Evolutionary conservation across 495 filamentous ascomycete species (phyloP).

Genomic region (Collariella sp.): DNA sequence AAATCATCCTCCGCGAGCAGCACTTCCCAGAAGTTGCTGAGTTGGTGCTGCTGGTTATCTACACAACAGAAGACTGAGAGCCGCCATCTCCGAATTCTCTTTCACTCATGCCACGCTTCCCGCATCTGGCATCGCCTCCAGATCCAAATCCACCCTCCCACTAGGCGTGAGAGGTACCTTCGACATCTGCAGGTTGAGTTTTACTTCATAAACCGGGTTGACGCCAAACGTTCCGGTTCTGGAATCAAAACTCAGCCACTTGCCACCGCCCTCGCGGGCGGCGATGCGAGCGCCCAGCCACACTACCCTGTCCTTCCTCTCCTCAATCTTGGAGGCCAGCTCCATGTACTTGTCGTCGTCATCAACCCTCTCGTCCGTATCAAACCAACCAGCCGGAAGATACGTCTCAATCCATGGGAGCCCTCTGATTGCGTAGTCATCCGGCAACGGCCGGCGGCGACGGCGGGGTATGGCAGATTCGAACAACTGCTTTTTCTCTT

Average conservation of each 20-base stretch:
- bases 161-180: neutral
- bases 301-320: constrained; percentile 62
- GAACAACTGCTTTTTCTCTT: constrained; percentile 9
- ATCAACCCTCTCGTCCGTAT: constrained; percentile 51
- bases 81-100: no score
- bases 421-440: constrained; percentile 76
- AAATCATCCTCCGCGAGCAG: no score
- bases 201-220: constrained; percentile 10
- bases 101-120: no score
- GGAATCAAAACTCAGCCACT: constrained; percentile 32
- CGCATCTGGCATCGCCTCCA: no score
- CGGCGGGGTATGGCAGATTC: neutral
- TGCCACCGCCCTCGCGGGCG: constrained; percentile 12
- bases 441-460: constrained; percentile 54
- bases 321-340: constrained; percentile 51
- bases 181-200: constrained; percentile 8
- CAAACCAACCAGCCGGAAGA: constrained; percentile 64
- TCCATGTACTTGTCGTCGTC: constrained; percentile 73
- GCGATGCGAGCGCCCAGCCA: constrained; percentile 61
- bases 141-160: no score
- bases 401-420: constrained; percentile 62
- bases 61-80: no score
- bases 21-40: no score
- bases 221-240: constrained; percentile 24
- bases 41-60: no score